Conservation (phyloP, 1,139 yeast genomes). For the Spathaspora sp. region DNA sequence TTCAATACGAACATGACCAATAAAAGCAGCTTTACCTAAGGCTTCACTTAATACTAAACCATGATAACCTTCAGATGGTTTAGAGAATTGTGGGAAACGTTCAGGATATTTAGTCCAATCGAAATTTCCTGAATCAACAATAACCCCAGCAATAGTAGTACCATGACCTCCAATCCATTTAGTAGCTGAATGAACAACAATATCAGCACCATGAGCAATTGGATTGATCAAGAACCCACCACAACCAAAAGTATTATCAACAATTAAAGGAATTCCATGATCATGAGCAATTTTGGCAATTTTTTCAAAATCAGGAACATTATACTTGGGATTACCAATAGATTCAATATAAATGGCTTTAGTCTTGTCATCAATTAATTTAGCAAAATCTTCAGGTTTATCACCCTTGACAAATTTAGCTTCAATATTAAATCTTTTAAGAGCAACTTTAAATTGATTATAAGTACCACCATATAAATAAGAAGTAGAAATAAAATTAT, state of each 20-base stretch:
- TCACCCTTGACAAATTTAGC: slow-evolving; percentile 83
- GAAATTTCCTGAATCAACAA: slow-evolving; percentile 88
- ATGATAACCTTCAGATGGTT: slow-evolving; percentile 92
- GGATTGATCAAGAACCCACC: slow-evolving; percentile 91
- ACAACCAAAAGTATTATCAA: slow-evolving; percentile 97
- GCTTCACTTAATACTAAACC: slow-evolving; percentile 82
- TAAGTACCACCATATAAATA: slow-evolving; percentile 94
- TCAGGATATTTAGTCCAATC: slow-evolving; percentile 86
- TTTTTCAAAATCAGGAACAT: slow-evolving; percentile 86
- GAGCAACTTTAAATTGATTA: slow-evolving; percentile 90
- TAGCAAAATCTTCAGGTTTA: slow-evolving; percentile 65
- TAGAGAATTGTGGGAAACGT: slow-evolving; percentile 85
- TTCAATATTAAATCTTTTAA: slow-evolving; percentile 84
- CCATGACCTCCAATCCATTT: slow-evolving; percentile 99
- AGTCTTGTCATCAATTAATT: slow-evolving; percentile 76
- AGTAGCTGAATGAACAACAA: slow-evolving; percentile 86
- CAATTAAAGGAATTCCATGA: slow-evolving; percentile 88
- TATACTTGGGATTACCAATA: slow-evolving; percentile 92
- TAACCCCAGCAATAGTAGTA: slow-evolving; percentile 89
- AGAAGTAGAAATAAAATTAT: slow-evolving; percentile 85
- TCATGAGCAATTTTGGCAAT: slow-evolving; percentile 79
- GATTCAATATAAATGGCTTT: slow-evolving; percentile 89
- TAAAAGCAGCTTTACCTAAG: slow-evolving; percentile 76
- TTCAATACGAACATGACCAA: slow-evolving; percentile 81
- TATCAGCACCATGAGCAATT: slow-evolving; percentile 85